Conservation (phyloP, 306 rosid species). For the Amphicarpaea edgeworthii region DNA sequence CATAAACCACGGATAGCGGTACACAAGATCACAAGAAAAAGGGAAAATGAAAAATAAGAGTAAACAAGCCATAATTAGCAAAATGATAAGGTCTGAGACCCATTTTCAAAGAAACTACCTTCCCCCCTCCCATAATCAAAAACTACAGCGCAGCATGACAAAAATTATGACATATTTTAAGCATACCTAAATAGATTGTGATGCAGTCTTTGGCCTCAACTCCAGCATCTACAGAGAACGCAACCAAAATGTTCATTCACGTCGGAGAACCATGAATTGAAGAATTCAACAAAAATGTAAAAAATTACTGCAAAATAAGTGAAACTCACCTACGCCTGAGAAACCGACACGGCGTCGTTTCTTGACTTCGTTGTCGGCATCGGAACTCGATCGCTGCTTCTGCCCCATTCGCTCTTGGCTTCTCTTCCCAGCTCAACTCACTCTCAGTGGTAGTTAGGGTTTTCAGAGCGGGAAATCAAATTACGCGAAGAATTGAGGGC, state of each 20-base stretch:
- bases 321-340: constrained; percentile 46
- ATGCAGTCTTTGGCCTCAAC: constrained; percentile 87
- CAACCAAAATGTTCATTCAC: neutral
- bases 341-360: constrained; percentile 85
- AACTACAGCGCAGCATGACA: constrained; percentile 11
- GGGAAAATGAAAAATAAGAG: too few species aligned
- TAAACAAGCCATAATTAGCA: neutral
- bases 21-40: neutral
- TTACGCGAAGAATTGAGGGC: constrained; percentile 21
- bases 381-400: constrained; percentile 55
- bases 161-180: neutral
- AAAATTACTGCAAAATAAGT: neutral
- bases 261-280: neutral
- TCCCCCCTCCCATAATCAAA: neutral
- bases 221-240: constrained; percentile 63
- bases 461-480: constrained; percentile 76
- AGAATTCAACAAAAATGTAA: neutral
- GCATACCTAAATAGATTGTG: constrained; percentile 75
- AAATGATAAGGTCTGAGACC: neutral
- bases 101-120: neutral
- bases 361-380: constrained; percentile 54
- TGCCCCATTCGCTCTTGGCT: constrained; percentile 62
- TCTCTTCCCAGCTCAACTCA: neutral
- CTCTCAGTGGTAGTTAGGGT: constrained; percentile 63
- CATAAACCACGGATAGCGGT: neutral